phyloP scores from a whole-genome alignment of 2,329 filamentous ascomycete genomes.

The Fusarium dimerum region DNA sequence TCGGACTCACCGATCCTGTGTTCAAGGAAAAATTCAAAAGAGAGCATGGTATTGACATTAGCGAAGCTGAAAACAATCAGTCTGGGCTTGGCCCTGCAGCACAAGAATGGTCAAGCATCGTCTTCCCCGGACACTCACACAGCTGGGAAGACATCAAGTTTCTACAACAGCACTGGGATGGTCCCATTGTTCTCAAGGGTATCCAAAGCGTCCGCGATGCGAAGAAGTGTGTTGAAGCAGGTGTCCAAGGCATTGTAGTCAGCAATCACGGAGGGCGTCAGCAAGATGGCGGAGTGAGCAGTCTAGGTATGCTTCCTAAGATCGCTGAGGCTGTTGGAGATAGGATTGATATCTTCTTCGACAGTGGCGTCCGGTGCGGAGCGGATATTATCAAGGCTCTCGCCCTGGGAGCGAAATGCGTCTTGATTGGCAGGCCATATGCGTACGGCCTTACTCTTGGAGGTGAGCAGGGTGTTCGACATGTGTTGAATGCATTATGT shows the following conservation, averaged over 20 bases:
- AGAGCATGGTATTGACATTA: constrained; percentile 13
- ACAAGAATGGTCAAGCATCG: constrained; percentile 19
- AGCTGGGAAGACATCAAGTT: constrained; percentile 16
- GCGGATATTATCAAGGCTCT: constrained; percentile 15
- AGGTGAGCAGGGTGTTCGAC: constrained; percentile 11
- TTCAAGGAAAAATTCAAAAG: constrained; percentile 14
- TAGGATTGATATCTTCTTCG: constrained; percentile 7
- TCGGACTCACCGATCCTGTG: constrained; percentile 16
- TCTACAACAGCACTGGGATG: constrained; percentile 16
- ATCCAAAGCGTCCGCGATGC: constrained; percentile 15
- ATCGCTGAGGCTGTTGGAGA: constrained; percentile 11
- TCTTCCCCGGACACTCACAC: constrained; percentile 15
- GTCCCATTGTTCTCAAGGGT: constrained; percentile 13
- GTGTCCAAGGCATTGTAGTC: constrained; percentile 15
- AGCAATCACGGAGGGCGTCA: constrained; percentile 17
- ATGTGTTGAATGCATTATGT: constrained; percentile 11
- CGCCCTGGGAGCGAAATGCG: constrained; percentile 14
- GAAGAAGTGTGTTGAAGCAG: constrained; percentile 10
- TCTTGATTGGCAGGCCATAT: constrained; percentile 9
- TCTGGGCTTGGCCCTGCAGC: constrained; percentile 10
- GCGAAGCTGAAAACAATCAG: constrained; percentile 12
- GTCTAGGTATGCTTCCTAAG: constrained; percentile 10
- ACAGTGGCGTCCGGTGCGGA: constrained; percentile 12
- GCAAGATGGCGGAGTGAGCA: constrained; percentile 16
- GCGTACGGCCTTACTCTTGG: constrained; percentile 12